Evolutionary conservation across 164 flowering plant genomes (phyloP), one percentile per base, ranked within the genome.

Genomic region (Piper longum): DNA sequence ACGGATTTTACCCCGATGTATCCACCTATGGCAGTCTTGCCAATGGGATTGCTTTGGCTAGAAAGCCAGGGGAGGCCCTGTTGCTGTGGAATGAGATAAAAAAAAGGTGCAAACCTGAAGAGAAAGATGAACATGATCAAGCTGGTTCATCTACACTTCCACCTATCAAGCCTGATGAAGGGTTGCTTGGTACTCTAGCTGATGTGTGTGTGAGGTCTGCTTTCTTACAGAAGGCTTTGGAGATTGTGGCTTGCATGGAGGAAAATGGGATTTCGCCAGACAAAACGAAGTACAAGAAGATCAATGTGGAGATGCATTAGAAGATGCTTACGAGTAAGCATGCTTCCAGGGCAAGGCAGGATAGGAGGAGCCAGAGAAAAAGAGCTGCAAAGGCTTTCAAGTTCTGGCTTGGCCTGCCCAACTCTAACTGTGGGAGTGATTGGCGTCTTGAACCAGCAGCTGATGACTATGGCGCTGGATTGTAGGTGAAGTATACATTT

Each of bases 241-340:
- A 93, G 78, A 87, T 93, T 62, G 85, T 88, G 67, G 99, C 92
- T 40, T 93, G 96, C 76, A 90, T 93, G 97, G 97, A 90, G 72
- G 89, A 93, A 71, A 65, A 88, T 67, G 95, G 92, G 42, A 88
- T 93, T 68, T 64, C 92, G 16, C 97, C 99, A 36, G 85, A 93
- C 45, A 93, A 87, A 78, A 85, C 86, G 45, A 90, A 90, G 75
- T 88, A 72, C 56, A 88, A 78, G 19, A 82, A 79, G 71, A 88
- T 93, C 4, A 90, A 93, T 69, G 95, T 90, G 66, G 97, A 93
- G 71, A 88, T 93, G 99, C 99, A 93, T 73, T 88, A 96, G 8
- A 88, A 81, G 76, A 90, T 93, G 99, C 88, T 93, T 68, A 93
- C 96, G 0, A 93, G 99, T 66, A 87, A 93, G 78, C 99, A 93